phyloP scores from a whole-genome alignment of 2,329 filamentous ascomycete genomes.

The Verticillium nubilum region DNA sequence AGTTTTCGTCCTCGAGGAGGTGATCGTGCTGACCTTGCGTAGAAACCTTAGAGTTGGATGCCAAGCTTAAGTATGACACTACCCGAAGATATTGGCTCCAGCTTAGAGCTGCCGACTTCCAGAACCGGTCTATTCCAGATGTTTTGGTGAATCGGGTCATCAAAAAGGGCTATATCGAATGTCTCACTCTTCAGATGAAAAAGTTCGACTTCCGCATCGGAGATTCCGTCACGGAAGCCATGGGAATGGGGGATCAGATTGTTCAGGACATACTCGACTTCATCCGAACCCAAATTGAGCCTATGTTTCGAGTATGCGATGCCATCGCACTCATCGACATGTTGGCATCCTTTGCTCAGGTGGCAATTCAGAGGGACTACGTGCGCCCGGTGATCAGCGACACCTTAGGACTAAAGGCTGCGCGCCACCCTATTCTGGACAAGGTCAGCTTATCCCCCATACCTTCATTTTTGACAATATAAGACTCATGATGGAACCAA shows the following conservation, averaged over 20 bases:
- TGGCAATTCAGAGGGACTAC: constrained; percentile 57
- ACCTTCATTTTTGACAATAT: not conserved
- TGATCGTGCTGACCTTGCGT: not conserved
- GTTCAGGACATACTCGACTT: constrained; percentile 66
- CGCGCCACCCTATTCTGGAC: constrained; percentile 75
- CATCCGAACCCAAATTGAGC: constrained; percentile 66
- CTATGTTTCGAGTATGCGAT: constrained; percentile 80
- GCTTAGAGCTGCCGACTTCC: constrained; percentile 57
- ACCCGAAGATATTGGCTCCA: constrained; percentile 75
- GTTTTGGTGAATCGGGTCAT: constrained; percentile 72
- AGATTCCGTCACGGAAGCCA: constrained; percentile 77
- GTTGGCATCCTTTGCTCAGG: constrained; percentile 69
- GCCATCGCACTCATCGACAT: constrained; percentile 84
- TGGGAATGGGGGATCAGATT: constrained; percentile 74
- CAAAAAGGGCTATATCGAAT: constrained; percentile 75
- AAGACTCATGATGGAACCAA: not conserved
- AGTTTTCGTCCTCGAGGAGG: constrained; percentile 8
- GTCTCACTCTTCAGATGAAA: constrained; percentile 77
- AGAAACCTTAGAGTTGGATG: constrained; percentile 52
- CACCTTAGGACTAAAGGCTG: constrained; percentile 66
- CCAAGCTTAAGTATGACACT: constrained; percentile 71
- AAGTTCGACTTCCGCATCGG: constrained; percentile 75
- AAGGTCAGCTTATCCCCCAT: constrained; percentile 35
- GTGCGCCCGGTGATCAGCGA: constrained; percentile 63
- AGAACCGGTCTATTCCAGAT: constrained; percentile 53